phyloP scores from a whole-genome alignment of 2,329 filamentous ascomycete species.

The Mycocentrospora acerina region DNA sequence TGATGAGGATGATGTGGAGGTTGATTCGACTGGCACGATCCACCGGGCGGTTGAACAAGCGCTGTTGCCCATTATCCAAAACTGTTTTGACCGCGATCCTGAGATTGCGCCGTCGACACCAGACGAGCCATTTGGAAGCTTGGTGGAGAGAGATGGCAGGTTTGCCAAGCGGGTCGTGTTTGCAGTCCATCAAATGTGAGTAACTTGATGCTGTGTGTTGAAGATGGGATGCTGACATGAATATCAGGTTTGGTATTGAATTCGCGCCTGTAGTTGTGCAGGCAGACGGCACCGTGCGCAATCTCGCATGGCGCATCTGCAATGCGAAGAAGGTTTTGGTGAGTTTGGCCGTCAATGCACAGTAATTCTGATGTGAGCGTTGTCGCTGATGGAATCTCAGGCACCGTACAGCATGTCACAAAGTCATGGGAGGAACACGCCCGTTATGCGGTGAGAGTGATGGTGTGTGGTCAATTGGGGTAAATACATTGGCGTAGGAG shows the following conservation, averaged over 20 bases:
- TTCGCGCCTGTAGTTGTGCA: constrained; percentile 90
- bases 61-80: constrained; percentile 79
- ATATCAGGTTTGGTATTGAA: constrained; percentile 77
- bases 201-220: constrained; percentile 3
- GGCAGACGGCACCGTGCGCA: constrained; percentile 86
- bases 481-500: no score
- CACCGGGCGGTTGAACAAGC: constrained; percentile 72
- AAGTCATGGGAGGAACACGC: constrained; percentile 45
- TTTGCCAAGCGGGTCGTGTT: constrained; percentile 90
- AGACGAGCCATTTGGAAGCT: constrained; percentile 79
- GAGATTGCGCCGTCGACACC: constrained; percentile 81
- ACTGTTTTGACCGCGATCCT: constrained; percentile 89
- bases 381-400: constrained; percentile 20
- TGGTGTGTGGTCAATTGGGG: no score
- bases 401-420: constrained; percentile 54
- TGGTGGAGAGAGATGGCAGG: constrained; percentile 84
- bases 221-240: background rate
- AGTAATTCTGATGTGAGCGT: no score
- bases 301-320: constrained; percentile 90
- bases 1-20: constrained; percentile 68
- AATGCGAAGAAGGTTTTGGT: constrained; percentile 95
- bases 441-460: constrained; percentile 24
- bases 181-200: constrained; percentile 87
- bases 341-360: constrained; percentile 44
- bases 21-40: constrained; percentile 61